phyloP scores from a whole-genome alignment of 2,329 filamentous ascomycete genomes.

The Pyrenochaeta sp. region DNA sequence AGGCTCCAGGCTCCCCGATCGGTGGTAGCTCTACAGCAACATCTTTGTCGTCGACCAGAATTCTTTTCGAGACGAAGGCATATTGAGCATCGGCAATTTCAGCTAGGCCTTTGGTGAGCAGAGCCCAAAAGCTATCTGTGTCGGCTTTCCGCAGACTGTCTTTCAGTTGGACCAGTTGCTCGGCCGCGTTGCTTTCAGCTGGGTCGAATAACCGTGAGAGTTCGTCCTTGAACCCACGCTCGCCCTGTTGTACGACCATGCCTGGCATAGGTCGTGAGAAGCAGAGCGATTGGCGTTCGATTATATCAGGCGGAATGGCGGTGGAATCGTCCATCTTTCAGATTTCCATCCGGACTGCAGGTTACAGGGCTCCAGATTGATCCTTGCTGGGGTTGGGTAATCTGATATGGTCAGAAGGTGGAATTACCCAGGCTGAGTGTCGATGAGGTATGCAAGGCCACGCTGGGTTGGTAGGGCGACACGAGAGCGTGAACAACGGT shows the following conservation, averaged over 20 bases:
- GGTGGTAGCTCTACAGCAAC: conserved; percentile 68
- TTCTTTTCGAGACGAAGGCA: conserved; percentile 72
- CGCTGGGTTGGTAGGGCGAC: conserved; percentile 12
- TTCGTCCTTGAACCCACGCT: conserved; percentile 54
- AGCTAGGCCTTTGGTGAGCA: conserved; percentile 70
- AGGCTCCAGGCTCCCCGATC: conserved; percentile 67
- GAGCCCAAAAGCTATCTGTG: conserved; percentile 69
- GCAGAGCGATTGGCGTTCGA: conserved; percentile 55
- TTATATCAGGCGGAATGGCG: conserved; percentile 48
- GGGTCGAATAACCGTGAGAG: conserved; percentile 45
- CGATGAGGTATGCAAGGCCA: conserved; percentile 14
- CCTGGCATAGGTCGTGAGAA: conserved; percentile 52
- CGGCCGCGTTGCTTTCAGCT: conserved; percentile 67
- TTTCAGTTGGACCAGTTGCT: conserved; percentile 69
- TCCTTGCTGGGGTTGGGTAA: conserved; percentile 14
- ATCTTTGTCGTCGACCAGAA: conserved; percentile 66
- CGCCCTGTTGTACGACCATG: conserved; percentile 54
- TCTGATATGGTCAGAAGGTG: conserved; percentile 17
- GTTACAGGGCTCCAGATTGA: conserved; percentile 21
- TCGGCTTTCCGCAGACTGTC: conserved; percentile 60
- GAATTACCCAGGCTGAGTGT: conserved; percentile 3
- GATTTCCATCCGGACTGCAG: conserved; percentile 32
- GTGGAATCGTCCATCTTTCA: conserved; percentile 42
- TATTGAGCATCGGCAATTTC: conserved; percentile 71
- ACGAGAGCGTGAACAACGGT: conserved; percentile 14